Conservation (phyloP, 306 rosid genomes). For the Gynostemma pentaphyllum region DNA sequence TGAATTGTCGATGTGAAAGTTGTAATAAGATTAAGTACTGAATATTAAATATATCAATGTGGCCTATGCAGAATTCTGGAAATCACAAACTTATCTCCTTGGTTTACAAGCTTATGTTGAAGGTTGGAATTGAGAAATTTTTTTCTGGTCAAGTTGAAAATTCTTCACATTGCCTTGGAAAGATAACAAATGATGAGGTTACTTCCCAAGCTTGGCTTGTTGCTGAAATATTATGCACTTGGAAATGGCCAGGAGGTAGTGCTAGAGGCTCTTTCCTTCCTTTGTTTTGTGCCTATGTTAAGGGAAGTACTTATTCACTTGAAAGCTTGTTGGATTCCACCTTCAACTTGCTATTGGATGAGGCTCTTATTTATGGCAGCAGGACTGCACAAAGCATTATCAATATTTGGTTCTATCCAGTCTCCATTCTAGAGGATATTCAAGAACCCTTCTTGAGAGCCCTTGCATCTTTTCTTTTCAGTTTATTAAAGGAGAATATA, state of each 20-base stretch:
- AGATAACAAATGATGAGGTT: slow-evolving; percentile 31
- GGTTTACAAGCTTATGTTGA: slow-evolving; percentile 46
- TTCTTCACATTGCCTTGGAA: slow-evolving; percentile 21
- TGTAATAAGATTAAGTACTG: background rate
- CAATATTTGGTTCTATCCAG: slow-evolving; percentile 45
- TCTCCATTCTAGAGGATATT: slow-evolving; percentile 43
- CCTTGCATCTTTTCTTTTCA: slow-evolving; percentile 44
- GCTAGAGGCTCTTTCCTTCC: slow-evolving; percentile 75
- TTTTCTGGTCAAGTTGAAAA: slow-evolving; percentile 24
- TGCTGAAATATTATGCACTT: slow-evolving; percentile 88
- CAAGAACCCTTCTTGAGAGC: slow-evolving; percentile 94
- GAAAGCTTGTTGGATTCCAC: slow-evolving; percentile 51
- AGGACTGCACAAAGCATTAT: slow-evolving; percentile 35
- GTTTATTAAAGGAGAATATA: slow-evolving; percentile 57
- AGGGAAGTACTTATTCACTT: slow-evolving; percentile 25
- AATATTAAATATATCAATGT: background rate
- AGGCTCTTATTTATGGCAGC: slow-evolving; percentile 67
- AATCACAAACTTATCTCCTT: slow-evolving; percentile 51
- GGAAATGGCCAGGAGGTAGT: slow-evolving; percentile 89
- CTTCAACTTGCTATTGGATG: slow-evolving; percentile 52
- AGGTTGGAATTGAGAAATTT: slow-evolving; percentile 57
- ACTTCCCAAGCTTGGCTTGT: slow-evolving; percentile 68
- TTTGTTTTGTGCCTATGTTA: slow-evolving; percentile 43
- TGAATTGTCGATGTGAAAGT: background rate
- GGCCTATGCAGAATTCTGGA: slow-evolving; percentile 58